Percentiles rank a stretch among this genome's conserved stretches.
Evolutionary conservation across 495 filamentous ascomycete species (phyloP).

Genomic region (Achaetomiella virescens): DNA sequence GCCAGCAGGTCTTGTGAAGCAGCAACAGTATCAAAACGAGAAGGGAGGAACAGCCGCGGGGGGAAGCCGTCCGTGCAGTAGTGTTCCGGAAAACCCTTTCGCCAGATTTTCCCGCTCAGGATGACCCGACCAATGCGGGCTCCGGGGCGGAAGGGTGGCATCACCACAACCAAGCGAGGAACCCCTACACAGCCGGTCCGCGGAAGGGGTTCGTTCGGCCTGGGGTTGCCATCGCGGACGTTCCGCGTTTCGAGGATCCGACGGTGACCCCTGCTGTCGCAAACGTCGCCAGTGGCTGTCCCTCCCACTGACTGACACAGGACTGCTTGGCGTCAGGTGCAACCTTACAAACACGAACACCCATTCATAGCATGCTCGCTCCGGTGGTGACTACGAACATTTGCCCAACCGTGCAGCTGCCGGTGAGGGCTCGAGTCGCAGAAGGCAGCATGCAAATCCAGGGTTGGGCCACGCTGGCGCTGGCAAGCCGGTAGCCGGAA

Average conservation of each 20-base stretch:
- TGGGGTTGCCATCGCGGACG: conserved; percentile 32
- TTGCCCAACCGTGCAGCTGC: too few species aligned
- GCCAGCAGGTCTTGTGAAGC: conserved; percentile 11
- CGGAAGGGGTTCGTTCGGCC: conserved; percentile 22
- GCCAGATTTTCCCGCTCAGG: conserved; percentile 28
- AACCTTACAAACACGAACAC: neutral
- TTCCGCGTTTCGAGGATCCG: conserved; percentile 35
- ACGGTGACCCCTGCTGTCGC: conserved; percentile 10
- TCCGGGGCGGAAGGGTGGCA: conserved; percentile 17
- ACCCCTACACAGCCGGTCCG: conserved; percentile 29
- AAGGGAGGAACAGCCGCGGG: conserved; percentile 13
- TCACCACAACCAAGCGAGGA: conserved; percentile 25
- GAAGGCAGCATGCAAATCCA: neutral
- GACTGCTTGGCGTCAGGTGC: neutral
- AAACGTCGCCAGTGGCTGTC: conserved; percentile 4
- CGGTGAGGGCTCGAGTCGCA: too few species aligned
- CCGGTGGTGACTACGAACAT: too few species aligned
- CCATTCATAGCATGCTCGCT: neutral
- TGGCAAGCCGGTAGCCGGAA: conserved; percentile 7
- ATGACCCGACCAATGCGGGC: conserved; percentile 15
- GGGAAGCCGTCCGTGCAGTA: conserved; percentile 14
- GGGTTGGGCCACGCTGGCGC: conserved; percentile 7
- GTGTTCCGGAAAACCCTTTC: conserved; percentile 16
- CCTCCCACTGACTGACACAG: neutral
- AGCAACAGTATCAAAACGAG: conserved; percentile 15